These are phyloP conservation scores for Cladorrhinum samala DNA, from an alignment of 495 filamentous ascomycete genomes.

Conservation along the genomic window DNA sequence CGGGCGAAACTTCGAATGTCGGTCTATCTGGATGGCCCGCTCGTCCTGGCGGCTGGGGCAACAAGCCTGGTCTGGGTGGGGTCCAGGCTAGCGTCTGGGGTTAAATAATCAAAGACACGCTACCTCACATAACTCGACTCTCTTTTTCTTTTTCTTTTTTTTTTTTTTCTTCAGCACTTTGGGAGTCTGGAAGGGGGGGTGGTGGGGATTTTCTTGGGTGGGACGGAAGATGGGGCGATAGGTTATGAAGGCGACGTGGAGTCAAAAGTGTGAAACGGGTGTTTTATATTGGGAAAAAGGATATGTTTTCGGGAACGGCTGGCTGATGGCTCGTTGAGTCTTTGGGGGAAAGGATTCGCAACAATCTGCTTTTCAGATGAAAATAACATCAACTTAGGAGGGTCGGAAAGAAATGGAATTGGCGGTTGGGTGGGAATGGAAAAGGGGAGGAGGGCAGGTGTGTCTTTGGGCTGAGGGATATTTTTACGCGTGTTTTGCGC, in stretches of 20 bases:
- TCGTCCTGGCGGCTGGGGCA: slow-evolving; percentile 68
- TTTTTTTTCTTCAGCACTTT: not conserved
- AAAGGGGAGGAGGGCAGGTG: too few relatives aligned
- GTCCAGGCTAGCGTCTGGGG: slow-evolving; percentile 76
- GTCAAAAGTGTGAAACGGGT: not conserved
- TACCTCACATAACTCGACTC: not conserved
- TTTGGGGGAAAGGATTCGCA: too few relatives aligned
- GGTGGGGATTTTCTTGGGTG: not conserved
- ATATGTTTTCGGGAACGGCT: too few relatives aligned
- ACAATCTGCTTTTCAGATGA: too few relatives aligned
- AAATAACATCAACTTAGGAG: too few relatives aligned
- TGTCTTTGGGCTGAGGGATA: not conserved
- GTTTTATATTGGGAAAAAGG: not conserved
- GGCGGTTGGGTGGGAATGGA: too few relatives aligned
- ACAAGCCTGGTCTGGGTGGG: slow-evolving; percentile 56
- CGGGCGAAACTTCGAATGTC: slow-evolving; percentile 31
- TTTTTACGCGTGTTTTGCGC: not conserved
- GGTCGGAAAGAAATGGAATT: too few relatives aligned
- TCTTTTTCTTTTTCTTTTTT: slow-evolving; percentile 6
- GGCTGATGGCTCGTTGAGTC: too few relatives aligned
- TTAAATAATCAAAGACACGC: slow-evolving; percentile 40
- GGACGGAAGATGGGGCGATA: not conserved
- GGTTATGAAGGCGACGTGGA: not conserved
- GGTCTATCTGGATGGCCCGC: slow-evolving; percentile 59
- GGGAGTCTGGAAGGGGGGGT: not conserved